Percentiles rank a stretch among this genome's conserved stretches.
Conservation (phyloP, 2,329 filamentous ascomycete species). For the Phyllosticta capitalensis region DNA sequence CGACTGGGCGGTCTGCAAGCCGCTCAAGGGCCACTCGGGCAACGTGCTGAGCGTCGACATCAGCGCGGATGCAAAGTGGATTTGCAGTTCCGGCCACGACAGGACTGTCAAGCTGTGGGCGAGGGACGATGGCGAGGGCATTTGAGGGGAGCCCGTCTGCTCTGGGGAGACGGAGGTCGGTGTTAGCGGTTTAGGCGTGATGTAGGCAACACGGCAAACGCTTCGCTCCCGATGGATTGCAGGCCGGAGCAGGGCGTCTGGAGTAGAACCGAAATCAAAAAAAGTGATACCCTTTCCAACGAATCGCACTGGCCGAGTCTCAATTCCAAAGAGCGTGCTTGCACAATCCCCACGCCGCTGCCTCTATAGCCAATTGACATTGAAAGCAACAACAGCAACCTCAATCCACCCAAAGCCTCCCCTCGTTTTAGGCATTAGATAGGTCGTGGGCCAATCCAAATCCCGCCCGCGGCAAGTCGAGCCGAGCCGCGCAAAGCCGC, state of each 20-base stretch:
- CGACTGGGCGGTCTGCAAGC: constrained; percentile 87
- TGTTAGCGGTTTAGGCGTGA: neutral
- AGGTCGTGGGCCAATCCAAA: too few species aligned
- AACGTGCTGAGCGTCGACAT: constrained; percentile 89
- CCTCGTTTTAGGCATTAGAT: too few species aligned
- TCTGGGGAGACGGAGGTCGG: neutral
- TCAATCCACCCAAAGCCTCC: too few species aligned
- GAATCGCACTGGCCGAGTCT: neutral
- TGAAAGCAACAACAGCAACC: too few species aligned
- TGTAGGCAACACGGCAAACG: neutral
- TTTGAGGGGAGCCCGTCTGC: constrained; percentile 10
- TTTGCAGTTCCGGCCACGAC: constrained; percentile 89
- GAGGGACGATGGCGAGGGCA: constrained; percentile 59
- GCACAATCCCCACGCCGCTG: too few species aligned
- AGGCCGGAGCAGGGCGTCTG: neutral
- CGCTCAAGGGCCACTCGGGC: constrained; percentile 79
- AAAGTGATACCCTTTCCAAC: neutral
- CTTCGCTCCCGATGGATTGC: too few species aligned
- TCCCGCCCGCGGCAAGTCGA: too few species aligned
- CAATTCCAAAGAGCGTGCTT: too few species aligned
- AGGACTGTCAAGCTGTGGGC: constrained; percentile 95
- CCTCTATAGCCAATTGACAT: too few species aligned
- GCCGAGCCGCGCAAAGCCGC: neutral
- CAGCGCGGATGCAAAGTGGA: constrained; percentile 78
- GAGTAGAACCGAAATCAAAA: neutral